phyloP scores from a whole-genome alignment of 2,329 filamentous ascomycete species.

The Fusarium sp. region DNA sequence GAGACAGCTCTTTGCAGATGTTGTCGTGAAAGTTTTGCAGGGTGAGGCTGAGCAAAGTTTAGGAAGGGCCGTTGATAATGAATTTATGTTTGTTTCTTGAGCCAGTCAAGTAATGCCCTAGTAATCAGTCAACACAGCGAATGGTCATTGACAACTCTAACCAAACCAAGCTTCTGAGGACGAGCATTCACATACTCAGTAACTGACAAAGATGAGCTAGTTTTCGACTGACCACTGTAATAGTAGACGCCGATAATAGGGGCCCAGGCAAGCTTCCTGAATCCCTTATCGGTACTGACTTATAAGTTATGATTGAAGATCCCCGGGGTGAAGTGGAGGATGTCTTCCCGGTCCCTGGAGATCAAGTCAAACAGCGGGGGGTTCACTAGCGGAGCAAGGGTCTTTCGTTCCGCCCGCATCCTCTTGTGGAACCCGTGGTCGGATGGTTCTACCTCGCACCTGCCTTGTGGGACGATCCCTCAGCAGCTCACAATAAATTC shows the following conservation, averaged over 20 bases:
- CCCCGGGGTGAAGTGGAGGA: conserved; percentile 6
- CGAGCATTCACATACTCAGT: neutral
- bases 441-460: neutral
- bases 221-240: too few species aligned
- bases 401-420: neutral
- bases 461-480: conserved; percentile 36
- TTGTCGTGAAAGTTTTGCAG: neutral
- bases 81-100: neutral
- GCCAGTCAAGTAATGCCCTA: neutral
- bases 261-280: conserved; percentile 7
- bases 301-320: conserved; percentile 3
- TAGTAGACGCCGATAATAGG: neutral
- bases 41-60: conserved; percentile 19
- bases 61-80: neutral
- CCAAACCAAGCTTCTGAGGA: neutral
- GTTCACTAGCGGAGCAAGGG: conserved; percentile 3
- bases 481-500: conserved; percentile 4
- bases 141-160: neutral
- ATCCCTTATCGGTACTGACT: conserved; percentile 7
- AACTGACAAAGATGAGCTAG: conserved; percentile 2
- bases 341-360: conserved; percentile 18
- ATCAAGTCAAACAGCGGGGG: neutral
- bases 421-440: conserved; percentile 1
- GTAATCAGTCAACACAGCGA: neutral
- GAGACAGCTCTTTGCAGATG: conserved; percentile 14